phyloP scores from a whole-genome alignment of 1,284 basidiomycete genomes.

The Ganoderma resinaceum region DNA sequence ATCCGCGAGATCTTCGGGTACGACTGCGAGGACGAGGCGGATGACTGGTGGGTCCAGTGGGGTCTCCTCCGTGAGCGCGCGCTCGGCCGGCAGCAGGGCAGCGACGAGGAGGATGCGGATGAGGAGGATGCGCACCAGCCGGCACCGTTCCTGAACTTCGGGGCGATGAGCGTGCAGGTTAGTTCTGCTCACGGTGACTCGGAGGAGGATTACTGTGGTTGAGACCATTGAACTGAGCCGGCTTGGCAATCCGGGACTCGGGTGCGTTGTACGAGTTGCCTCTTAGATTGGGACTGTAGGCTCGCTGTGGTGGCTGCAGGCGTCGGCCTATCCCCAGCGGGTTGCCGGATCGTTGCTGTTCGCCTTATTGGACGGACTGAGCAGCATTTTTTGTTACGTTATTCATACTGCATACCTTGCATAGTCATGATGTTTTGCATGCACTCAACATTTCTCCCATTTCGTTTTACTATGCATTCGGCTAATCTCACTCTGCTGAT shows the following conservation, averaged over 20 bases:
- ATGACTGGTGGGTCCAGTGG: slow-evolving; percentile 48
- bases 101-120: background rate
- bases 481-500: background rate
- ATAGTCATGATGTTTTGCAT: background rate
- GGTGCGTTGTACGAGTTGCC: background rate
- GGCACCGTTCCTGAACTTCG: slow-evolving; percentile 21
- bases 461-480: background rate
- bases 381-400: background rate
- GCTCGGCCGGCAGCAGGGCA: slow-evolving; percentile 10
- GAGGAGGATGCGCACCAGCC: background rate
- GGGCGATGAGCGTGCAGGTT: slow-evolving; percentile 25
- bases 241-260: background rate
- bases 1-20: slow-evolving; percentile 42
- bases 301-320: background rate
- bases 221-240: background rate
- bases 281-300: background rate
- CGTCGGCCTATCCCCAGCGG: background rate
- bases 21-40: slow-evolving; percentile 46
- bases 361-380: background rate
- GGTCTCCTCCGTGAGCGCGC: slow-evolving; percentile 43
- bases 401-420: background rate
- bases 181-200: slow-evolving; percentile 18
- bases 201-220: background rate
- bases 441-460: background rate
- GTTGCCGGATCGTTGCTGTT: background rate